Percentiles rank a stretch among this genome's conserved stretches.
Evolutionary conservation across 1,139 yeast genomes (phyloP).

Genomic region (Hanseniaspora sp.): DNA sequence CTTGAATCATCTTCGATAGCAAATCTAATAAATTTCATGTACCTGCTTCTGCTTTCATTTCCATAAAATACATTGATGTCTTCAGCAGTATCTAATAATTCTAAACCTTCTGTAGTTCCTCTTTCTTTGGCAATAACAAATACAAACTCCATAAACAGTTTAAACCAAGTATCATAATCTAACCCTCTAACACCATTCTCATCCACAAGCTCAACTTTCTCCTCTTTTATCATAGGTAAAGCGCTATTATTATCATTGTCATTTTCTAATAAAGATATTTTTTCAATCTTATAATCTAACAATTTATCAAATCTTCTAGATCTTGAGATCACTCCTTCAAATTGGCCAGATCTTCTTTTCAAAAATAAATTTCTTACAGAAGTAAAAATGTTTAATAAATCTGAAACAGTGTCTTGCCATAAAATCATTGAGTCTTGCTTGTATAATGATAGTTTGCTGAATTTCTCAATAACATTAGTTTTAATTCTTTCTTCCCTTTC

Average conservation of each 20-base stretch:
- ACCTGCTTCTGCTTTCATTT: constrained; percentile 44
- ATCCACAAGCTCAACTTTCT: constrained; percentile 34
- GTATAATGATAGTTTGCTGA: constrained; percentile 48
- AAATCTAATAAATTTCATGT: constrained; percentile 53
- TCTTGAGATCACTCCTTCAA: constrained; percentile 57
- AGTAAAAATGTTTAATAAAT: constrained; percentile 69
- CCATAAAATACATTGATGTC: constrained; percentile 67
- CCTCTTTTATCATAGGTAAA: constrained; percentile 27
- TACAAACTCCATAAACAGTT: constrained; percentile 67
- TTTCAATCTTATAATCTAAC: constrained; percentile 59
- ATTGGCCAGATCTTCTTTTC: constrained; percentile 54
- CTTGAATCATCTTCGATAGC: constrained; percentile 48
- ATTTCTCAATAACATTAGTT: constrained; percentile 53
- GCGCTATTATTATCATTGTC: constrained; percentile 28
- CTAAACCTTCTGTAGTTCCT: constrained; percentile 54
- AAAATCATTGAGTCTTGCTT: constrained; percentile 51
- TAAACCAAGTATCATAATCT: constrained; percentile 72
- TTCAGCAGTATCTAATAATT: constrained; percentile 62
- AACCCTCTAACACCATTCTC: constrained; percentile 59
- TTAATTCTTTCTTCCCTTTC: constrained; percentile 51
- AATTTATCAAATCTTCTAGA: constrained; percentile 51
- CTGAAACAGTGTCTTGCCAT: constrained; percentile 80
- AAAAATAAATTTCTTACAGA: constrained; percentile 71
- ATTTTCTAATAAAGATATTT: constrained; percentile 56
- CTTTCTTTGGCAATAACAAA: constrained; percentile 54